Percentiles rank a stretch among this genome's conserved stretches.
Conservation (phyloP, 1,284 basidiomycete species). For the Trichosporon sp. region DNA sequence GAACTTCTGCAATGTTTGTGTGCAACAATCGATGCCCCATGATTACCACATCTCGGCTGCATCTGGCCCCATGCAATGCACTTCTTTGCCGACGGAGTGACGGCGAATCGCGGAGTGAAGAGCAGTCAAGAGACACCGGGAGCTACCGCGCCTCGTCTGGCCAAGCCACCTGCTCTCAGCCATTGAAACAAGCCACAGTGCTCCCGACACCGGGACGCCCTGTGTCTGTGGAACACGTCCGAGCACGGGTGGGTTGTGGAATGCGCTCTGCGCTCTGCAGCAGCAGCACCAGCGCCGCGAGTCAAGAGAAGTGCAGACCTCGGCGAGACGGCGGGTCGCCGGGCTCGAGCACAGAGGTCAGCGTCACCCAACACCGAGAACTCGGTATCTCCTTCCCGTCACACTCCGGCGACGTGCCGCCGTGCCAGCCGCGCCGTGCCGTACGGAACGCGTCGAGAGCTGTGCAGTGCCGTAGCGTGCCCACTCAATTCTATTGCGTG, state of each 20-base stretch:
- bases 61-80: neutral
- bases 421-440: neutral
- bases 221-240: neutral
- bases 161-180: neutral
- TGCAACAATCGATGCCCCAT: neutral
- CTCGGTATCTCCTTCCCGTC: slow-evolving; percentile 8
- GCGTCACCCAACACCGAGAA: neutral
- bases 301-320: neutral
- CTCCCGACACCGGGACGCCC: slow-evolving; percentile 6
- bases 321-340: neutral
- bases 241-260: slow-evolving; percentile 3
- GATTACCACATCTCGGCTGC: neutral
- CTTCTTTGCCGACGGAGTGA: neutral
- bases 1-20: no score
- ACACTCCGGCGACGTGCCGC: neutral
- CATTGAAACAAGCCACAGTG: slow-evolving; percentile 7
- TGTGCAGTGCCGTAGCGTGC: neutral
- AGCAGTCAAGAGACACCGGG: neutral
- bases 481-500: neutral
- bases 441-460: neutral
- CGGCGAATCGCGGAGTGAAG: neutral
- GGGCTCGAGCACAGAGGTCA: neutral
- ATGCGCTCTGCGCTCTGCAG: neutral
- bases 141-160: neutral
- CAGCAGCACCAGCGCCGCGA: neutral